Evolutionary conservation across 345 rosid species (phyloP).

Genomic region (Brassica rapa): DNA sequence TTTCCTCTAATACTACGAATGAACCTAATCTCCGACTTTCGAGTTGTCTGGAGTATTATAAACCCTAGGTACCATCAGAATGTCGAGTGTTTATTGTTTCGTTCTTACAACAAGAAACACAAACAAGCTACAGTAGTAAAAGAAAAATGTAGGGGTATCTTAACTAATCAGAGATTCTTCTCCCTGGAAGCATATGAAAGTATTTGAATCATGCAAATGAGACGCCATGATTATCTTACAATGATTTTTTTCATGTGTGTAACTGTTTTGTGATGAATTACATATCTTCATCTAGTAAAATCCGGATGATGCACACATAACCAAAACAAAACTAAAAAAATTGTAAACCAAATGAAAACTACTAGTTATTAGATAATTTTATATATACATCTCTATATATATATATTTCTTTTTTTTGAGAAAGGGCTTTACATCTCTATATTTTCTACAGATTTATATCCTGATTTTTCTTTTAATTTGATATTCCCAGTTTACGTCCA

Average conservation of each 20-base stretch:
- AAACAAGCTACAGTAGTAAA: slow-evolving; percentile 10
- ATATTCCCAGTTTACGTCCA: background rate
- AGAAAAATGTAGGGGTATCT: slow-evolving; percentile 32
- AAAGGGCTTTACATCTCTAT: background rate
- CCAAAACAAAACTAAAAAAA: background rate
- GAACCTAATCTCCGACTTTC: slow-evolving; percentile 46
- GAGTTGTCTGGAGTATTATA: slow-evolving; percentile 60
- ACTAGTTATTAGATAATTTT: background rate
- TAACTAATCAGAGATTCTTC: background rate
- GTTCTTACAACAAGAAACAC: slow-evolving; percentile 47
- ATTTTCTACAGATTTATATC: background rate
- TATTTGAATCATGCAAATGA: background rate
- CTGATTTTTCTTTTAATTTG: background rate
- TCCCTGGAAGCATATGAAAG: background rate
- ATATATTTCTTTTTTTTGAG: no score
- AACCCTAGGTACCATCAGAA: slow-evolving; percentile 56
- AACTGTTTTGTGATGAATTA: background rate
- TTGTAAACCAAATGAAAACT: no score
- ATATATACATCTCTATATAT: background rate
- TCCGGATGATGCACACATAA: no score
- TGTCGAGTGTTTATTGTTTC: slow-evolving; percentile 54
- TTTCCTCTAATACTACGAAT: slow-evolving; percentile 55
- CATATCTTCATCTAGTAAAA: no score
- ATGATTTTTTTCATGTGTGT: background rate
- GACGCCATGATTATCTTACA: background rate